Base-by-base conservation (phyloP, 1,139 yeast species). In the Yamadazyma conglobata region DNA sequence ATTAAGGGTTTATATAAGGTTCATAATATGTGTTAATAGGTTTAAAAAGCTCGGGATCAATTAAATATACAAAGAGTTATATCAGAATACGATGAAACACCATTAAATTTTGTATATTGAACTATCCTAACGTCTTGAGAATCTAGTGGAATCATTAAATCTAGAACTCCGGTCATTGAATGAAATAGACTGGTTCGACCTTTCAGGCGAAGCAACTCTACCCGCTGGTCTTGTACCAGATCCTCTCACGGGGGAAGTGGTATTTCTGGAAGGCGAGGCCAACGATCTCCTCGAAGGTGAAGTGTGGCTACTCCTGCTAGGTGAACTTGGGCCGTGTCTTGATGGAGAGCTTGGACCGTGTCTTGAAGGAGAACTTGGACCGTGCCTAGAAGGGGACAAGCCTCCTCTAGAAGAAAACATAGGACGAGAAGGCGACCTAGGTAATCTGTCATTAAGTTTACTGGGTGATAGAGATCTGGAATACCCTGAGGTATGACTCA, bases 11-110 rank as follows among this genome's bases (percentile, higher is more conserved):
- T 35, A 35, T 21, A 33, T 35, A 5, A 24, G 39, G 24, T 35
- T 35, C 29, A 28, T 35, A 6, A 30, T 35, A 10, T 35, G 39
- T 27, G 36, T 33, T 14, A 35, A 35, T 28, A 27, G 39, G 24
- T 35, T 35, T 24, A 30, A 20, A 26, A 7, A 6, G 19, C 6
- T 17, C 19, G 9, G 6, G 9, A 17, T 6, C 6, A 9, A 17
- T 17, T 17, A 17, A 17, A 17, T 17, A n/a, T n/a, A n/a, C n/a
- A n/a, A n/a, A n/a, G n/a, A n/a, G n/a, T n/a, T n/a, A n/a, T n/a
- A n/a, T n/a, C n/a, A n/a, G n/a, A n/a, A n/a, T n/a, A n/a, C n/a
- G n/a, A n/a, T n/a, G n/a, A n/a, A n/a, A n/a, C n/a, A n/a, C n/a
- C n/a, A n/a, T n/a, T n/a, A n/a, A n/a, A n/a, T n/a, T n/a, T n/a